phyloP scores from a whole-genome alignment of 1,139 yeast genomes.

The Pichia cactophila region DNA sequence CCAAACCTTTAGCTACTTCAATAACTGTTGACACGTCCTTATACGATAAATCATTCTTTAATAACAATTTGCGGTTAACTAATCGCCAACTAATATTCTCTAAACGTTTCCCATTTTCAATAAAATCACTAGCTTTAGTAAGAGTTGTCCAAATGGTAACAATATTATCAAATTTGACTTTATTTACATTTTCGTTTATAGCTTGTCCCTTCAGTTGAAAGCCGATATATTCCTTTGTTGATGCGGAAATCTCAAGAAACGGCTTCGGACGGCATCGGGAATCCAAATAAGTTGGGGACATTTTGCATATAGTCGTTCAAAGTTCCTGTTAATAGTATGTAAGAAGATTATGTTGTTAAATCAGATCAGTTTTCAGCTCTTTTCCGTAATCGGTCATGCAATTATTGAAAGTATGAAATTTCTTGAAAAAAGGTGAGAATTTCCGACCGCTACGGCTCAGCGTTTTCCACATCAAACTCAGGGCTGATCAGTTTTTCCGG shows the following conservation, averaged over 20 bases:
- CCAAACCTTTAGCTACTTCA: constrained; percentile 18
- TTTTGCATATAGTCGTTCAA: background rate
- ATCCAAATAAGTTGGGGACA: constrained; percentile 14
- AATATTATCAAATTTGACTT: constrained; percentile 37
- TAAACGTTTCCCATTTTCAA: constrained; percentile 46
- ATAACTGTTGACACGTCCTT: constrained; percentile 24
- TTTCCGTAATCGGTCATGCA: background rate
- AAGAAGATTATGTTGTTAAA: background rate
- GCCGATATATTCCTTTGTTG: constrained; percentile 22
- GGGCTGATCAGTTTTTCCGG: background rate
- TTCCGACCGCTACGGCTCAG: background rate
- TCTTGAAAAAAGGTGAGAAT: background rate
- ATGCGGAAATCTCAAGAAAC: constrained; percentile 31
- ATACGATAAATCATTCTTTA: constrained; percentile 17
- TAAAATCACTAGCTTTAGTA: constrained; percentile 44
- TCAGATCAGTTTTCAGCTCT: background rate
- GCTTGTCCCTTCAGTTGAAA: constrained; percentile 20
- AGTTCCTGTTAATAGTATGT: background rate
- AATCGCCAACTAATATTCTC: constrained; percentile 56
- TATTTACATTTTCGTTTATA: constrained; percentile 5
- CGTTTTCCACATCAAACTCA: background rate
- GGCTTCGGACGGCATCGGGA: constrained; percentile 23
- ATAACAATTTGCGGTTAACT: constrained; percentile 39
- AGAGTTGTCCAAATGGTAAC: constrained; percentile 45
- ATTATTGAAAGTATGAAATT: background rate